A percentile compares a stretch with the other conserved stretches of the same genome.
Conservation (phyloP, 2,329 filamentous ascomycete genomes). For the Talaromyces verruculosus region DNA sequence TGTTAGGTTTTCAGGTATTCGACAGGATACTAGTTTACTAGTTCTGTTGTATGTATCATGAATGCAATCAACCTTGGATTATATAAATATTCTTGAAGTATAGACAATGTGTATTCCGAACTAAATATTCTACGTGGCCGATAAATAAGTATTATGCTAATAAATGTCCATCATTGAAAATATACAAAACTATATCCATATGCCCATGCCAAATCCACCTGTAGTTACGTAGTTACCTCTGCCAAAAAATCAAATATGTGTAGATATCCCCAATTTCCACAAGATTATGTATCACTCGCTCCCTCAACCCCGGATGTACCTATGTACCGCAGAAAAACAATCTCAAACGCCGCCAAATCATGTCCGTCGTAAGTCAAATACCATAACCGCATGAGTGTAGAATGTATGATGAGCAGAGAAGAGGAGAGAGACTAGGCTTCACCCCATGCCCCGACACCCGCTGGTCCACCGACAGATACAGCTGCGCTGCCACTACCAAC, state of each 20-base stretch:
- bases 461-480: conserved; percentile 63
- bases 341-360: conserved; percentile 3
- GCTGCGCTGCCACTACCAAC: conserved; percentile 73
- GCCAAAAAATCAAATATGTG: background rate
- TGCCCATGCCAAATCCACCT: background rate
- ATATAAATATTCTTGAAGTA: background rate
- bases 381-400: background rate
- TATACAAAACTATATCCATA: background rate
- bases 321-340: background rate
- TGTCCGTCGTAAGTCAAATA: conserved; percentile 5
- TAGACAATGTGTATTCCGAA: background rate
- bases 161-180: background rate
- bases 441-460: conserved; percentile 73
- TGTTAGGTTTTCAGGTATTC: conserved; percentile 10
- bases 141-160: background rate
- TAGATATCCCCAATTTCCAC: background rate
- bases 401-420: background rate
- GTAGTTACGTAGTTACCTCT: background rate
- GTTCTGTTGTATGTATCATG: conserved; percentile 17
- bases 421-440: conserved; percentile 52
- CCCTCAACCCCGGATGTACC: background rate
- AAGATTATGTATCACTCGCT: background rate
- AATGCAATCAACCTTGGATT: conserved; percentile 15
- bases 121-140: background rate
- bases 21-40: conserved; percentile 5